Evolutionary conservation across 768 basidiomycete species (phyloP).

Genomic region (Glaciozyma antarctica): DNA sequence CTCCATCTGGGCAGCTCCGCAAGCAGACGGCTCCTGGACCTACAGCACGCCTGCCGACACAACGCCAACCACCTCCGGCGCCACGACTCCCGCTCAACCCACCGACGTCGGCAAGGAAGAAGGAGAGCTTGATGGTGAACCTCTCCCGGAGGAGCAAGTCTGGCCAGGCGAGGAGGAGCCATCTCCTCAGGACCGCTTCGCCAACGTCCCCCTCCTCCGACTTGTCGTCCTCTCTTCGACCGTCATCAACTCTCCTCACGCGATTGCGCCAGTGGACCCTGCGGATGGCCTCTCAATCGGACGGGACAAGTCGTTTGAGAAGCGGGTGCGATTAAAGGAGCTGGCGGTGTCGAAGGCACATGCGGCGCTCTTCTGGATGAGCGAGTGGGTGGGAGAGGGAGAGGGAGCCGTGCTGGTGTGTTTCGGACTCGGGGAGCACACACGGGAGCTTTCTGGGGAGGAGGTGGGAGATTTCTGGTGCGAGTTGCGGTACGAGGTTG

Average conservation of each 20-base stretch:
- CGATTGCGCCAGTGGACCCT: conserved; percentile 53
- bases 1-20: conserved; percentile 12
- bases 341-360: conserved; percentile 76
- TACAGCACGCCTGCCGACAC: conserved; percentile 3
- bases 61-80: not conserved
- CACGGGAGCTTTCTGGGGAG: conserved; percentile 55
- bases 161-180: conserved; percentile 17
- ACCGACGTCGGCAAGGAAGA: conserved; percentile 2
- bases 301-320: conserved; percentile 51
- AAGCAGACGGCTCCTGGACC: conserved; percentile 14
- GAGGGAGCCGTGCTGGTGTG: conserved; percentile 52
- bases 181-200: not conserved
- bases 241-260: not conserved
- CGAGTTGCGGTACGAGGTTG: conserved; percentile 1
- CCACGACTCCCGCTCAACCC: not conserved
- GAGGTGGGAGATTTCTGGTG: conserved; percentile 57
- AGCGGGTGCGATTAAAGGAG: conserved; percentile 67
- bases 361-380: conserved; percentile 60
- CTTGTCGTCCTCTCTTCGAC: conserved; percentile 22
- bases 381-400: conserved; percentile 29
- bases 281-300: conserved; percentile 61
- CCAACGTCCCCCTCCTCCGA: conserved; percentile 19
- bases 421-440: conserved; percentile 77
- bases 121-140: not conserved
- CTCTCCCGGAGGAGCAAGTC: conserved; percentile 18